Conservation (phyloP, 1,284 basidiomycete species). For the Apiotrichum mycotoxinovorans region DNA sequence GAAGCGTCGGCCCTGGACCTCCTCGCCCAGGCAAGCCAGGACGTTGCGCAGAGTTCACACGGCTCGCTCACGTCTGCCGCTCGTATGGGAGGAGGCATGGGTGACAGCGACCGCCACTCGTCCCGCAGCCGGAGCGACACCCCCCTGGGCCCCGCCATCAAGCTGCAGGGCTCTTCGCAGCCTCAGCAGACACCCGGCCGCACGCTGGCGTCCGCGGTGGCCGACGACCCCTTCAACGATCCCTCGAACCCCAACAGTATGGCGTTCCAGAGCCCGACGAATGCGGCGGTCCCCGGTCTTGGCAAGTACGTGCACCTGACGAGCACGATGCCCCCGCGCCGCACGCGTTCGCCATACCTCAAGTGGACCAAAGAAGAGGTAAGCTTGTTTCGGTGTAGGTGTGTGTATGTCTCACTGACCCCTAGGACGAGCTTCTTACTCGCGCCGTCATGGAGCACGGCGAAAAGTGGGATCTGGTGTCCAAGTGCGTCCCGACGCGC, state of each 20-base stretch:
- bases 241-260: neutral
- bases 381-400: conserved; percentile 15
- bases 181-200: neutral
- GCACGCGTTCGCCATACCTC: conserved; percentile 44
- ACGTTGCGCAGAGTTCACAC: conserved; percentile 14
- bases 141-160: conserved; percentile 37
- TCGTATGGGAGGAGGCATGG: neutral
- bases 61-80: neutral
- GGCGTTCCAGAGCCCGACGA: conserved; percentile 35
- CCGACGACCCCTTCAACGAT: conserved; percentile 16
- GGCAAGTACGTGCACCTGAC: conserved; percentile 47
- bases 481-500: conserved; percentile 46
- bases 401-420: neutral
- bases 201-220: neutral
- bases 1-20: conserved; percentile 41
- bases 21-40: conserved; percentile 41
- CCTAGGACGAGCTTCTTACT: conserved; percentile 45
- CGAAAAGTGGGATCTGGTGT: conserved; percentile 49
- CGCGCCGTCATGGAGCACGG: conserved; percentile 47
- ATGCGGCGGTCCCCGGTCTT: conserved; percentile 41
- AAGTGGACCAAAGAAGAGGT: conserved; percentile 50
- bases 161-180: conserved; percentile 18
- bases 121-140: conserved; percentile 13
- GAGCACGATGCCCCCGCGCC: conserved; percentile 38
- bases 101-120: neutral